Evolutionary conservation across 78 protist species (phyloP), one percentile per base, ranked within the genome.

Genomic region (Monosiga brevicollis): DNA sequence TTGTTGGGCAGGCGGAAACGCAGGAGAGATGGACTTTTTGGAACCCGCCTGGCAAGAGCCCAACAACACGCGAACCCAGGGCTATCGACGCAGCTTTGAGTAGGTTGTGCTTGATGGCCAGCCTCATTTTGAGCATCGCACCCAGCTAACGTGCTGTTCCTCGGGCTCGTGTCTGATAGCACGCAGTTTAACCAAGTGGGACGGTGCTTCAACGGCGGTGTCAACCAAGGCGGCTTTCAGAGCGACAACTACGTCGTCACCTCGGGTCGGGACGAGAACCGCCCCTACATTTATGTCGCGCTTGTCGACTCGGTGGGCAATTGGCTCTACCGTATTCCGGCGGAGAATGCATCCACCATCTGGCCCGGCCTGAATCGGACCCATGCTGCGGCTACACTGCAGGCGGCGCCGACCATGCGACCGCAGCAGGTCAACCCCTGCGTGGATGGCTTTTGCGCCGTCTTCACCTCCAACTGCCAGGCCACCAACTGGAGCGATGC

Each of bases 121-220:
- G n/a, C n/a, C n/a, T n/a, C n/a, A n/a, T n/a, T n/a, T n/a, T n/a
- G n/a, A n/a, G n/a, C n/a, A n/a, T n/a, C n/a, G n/a, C n/a, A n/a
- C n/a, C n/a, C n/a, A n/a, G n/a, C n/a, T n/a, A n/a, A n/a, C n/a
- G n/a, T n/a, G n/a, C n/a, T n/a, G n/a, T n/a, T n/a, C n/a, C n/a
- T n/a, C n/a, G n/a, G n/a, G n/a, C n/a, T n/a, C n/a, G n/a, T n/a
- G n/a, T n/a, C n/a, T n/a, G n/a, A n/a, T n/a, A n/a, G n/a, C 42
- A 81, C 83, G 62, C 83, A 81, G 76, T 71, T 11, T 78, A 81
- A 81, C 83, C 83, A 81, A 29, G 22, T 81, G n/a, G 83, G 83
- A 20, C 71, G 83, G 76, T 23, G 83, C 73, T 81, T 81, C 36
- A 2, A 3, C 9, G 73, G 83, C 83, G 22, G 22, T 29, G 73